phyloP scores from a whole-genome alignment of 2,329 filamentous ascomycete genomes.

The Byssothecium circinans region DNA sequence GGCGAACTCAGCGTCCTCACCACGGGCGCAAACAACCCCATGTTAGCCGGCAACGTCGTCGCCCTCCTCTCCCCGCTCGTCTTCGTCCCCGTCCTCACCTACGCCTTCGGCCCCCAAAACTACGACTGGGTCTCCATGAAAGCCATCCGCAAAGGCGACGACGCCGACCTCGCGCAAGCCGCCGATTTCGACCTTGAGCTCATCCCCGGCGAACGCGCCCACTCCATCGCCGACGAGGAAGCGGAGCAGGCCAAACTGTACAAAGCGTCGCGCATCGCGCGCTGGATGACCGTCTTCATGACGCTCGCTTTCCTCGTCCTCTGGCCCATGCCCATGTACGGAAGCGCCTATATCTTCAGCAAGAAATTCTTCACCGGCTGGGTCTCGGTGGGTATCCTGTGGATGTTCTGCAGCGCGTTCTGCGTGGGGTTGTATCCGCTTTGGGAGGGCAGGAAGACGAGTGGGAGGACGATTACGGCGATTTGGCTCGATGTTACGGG shows the following conservation, averaged over 20 bases:
- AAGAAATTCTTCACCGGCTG: slow-evolving; percentile 82
- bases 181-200: slow-evolving; percentile 68
- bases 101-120: slow-evolving; percentile 68
- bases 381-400: slow-evolving; percentile 68
- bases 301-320: slow-evolving; percentile 74
- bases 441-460: slow-evolving; percentile 74
- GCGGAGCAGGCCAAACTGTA: slow-evolving; percentile 48
- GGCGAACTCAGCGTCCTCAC: slow-evolving; percentile 70
- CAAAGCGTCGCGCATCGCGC: slow-evolving; percentile 54
- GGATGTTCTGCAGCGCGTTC: slow-evolving; percentile 73
- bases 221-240: slow-evolving; percentile 42
- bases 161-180: slow-evolving; percentile 67
- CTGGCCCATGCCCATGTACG: slow-evolving; percentile 94
- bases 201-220: slow-evolving; percentile 55
- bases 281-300: slow-evolving; percentile 62
- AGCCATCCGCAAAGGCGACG: slow-evolving; percentile 75
- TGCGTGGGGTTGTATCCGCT: slow-evolving; percentile 81
- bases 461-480: slow-evolving; percentile 61
- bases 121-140: slow-evolving; percentile 89
- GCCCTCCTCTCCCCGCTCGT: slow-evolving; percentile 76
- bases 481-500: slow-evolving; percentile 64
- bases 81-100: slow-evolving; percentile 75
- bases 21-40: slow-evolving; percentile 78
- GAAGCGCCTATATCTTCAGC: slow-evolving; percentile 76
- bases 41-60: slow-evolving; percentile 84